Percentiles rank a stretch among this genome's conserved stretches.
phyloP scores from a whole-genome alignment of 176 grass and related monocot species.

The Bromus sterilis region DNA sequence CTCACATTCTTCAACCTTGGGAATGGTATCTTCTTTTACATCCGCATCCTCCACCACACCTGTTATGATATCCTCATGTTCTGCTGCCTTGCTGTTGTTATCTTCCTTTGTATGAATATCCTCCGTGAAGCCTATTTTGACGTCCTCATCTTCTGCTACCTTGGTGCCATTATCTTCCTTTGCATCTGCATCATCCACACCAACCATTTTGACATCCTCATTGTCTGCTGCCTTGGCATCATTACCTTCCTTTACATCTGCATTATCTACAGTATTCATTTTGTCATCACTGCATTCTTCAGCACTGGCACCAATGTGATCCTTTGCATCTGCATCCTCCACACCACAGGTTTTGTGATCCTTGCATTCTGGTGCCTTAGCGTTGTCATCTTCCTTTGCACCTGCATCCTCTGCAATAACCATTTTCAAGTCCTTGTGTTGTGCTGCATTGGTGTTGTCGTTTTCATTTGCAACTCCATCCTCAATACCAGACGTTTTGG shows the following conservation, averaged over 20 bases:
- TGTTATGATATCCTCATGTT: not conserved
- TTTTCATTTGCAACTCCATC: slow-evolving; percentile 12
- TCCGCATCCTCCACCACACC: not conserved
- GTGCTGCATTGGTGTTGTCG: not conserved
- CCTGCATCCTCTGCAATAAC: not conserved
- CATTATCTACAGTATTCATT: not conserved
- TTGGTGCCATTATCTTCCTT: slow-evolving; percentile 8
- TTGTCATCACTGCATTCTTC: slow-evolving; percentile 14
- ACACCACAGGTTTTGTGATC: not conserved
- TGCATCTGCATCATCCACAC: not conserved
- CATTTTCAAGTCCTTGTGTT: slow-evolving; percentile 22
- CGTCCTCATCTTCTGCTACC: slow-evolving; percentile 15
- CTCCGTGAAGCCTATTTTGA: slow-evolving; percentile 2
- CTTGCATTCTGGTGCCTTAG: not conserved
- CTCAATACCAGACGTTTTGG: not conserved
- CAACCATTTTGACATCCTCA: slow-evolving; percentile 28
- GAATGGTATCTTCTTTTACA: not conserved
- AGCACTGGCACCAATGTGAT: not conserved
- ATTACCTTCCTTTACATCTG: slow-evolving; percentile 12
- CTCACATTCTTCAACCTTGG: not conserved
- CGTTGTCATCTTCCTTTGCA: slow-evolving; percentile 1
- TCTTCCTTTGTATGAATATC: slow-evolving; percentile 18
- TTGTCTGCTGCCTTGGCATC: slow-evolving; percentile 1
- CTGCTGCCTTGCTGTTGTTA: not conserved
- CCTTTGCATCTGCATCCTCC: slow-evolving; percentile 12